Evolutionary conservation across 345 rosid species (phyloP).

Genomic region (Heritiera littoralis): DNA sequence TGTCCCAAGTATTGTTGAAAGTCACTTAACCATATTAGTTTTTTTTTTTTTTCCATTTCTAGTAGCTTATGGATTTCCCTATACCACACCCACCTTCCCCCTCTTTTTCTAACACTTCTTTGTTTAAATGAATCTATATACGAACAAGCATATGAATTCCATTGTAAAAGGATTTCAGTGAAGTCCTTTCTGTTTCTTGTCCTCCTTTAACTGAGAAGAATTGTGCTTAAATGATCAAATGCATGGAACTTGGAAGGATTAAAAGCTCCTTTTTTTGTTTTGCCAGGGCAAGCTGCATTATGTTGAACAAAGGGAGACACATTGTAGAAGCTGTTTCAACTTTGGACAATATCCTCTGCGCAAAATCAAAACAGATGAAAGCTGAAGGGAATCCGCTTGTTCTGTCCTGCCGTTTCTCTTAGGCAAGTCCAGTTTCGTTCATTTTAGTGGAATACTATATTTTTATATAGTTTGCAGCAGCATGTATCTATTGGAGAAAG

Average conservation of each 20-base stretch:
- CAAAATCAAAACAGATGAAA: conserved; percentile 35
- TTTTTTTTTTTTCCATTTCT: background rate
- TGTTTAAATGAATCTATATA: background rate
- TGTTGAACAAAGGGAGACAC: conserved; percentile 72
- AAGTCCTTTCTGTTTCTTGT: background rate
- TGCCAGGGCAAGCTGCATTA: conserved; percentile 57
- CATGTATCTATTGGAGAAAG: background rate
- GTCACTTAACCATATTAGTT: background rate
- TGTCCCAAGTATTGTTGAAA: background rate
- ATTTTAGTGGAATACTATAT: background rate
- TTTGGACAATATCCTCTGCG: conserved; percentile 48
- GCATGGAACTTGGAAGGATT: background rate
- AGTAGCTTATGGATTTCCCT: background rate
- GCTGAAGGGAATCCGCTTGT: conserved; percentile 33
- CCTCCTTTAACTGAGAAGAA: background rate
- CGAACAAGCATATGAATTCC: background rate
- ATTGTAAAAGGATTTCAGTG: background rate
- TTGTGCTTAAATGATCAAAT: background rate
- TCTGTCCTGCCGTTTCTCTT: conserved; percentile 31
- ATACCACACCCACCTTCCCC: background rate
- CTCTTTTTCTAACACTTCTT: background rate
- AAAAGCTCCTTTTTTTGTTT: background rate
- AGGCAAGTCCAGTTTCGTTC: background rate
- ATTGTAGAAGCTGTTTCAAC: conserved; percentile 54
- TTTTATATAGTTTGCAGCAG: background rate